Conservation (phyloP, 1,284 basidiomycete genomes). For the Ustilago bromivora region DNA sequence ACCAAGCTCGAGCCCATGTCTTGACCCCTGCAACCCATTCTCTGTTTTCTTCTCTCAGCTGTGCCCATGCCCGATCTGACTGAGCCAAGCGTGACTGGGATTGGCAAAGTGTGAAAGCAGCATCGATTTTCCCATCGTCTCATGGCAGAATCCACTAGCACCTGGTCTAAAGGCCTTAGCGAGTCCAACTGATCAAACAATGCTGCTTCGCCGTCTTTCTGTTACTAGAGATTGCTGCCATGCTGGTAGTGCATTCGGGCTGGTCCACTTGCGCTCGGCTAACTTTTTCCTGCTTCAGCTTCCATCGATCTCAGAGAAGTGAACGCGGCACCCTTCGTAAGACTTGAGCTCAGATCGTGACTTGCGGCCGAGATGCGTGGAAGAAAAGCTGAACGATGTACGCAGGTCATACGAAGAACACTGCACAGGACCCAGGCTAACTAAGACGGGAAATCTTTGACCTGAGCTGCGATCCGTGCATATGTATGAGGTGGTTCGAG, state of each 20-base stretch:
- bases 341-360: neutral
- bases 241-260: neutral
- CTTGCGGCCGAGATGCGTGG: neutral
- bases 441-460: too few species aligned
- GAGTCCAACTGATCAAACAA: conserved; percentile 3
- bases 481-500: neutral
- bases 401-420: neutral
- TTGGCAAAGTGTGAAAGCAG: conserved; percentile 2
- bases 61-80: too few species aligned
- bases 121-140: conserved; percentile 2
- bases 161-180: neutral
- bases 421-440: too few species aligned
- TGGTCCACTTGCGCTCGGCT: neutral
- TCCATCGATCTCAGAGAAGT: neutral
- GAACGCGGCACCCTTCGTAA: too few species aligned
- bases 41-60: too few species aligned
- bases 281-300: neutral
- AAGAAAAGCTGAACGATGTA: neutral
- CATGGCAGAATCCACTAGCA: neutral
- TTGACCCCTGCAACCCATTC: too few species aligned
- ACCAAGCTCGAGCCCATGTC: too few species aligned
- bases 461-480: neutral
- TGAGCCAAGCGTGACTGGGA: too few species aligned
- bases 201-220: neutral
- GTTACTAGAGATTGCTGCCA: neutral